phyloP scores from a whole-genome alignment of 2,329 filamentous ascomycete genomes.

The Alternaria solani region DNA sequence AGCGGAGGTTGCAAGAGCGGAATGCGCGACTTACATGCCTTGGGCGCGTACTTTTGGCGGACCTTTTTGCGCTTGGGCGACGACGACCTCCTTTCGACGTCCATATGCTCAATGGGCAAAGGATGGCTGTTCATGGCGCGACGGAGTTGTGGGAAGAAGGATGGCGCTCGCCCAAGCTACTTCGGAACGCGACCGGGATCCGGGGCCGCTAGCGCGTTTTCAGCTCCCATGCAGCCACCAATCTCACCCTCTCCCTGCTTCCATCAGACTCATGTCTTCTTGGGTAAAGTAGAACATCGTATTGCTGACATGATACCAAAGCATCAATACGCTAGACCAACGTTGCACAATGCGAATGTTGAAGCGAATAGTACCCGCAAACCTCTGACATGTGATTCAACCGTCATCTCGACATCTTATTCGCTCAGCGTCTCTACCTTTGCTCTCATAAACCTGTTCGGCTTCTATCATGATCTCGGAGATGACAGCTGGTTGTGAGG shows the following conservation, averaged over 20 bases:
- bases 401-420: not conserved
- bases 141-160: slow-evolving; percentile 24
- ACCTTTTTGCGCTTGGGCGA: slow-evolving; percentile 49
- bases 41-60: slow-evolving; percentile 47
- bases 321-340: fast-evolving
- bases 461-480: too few species aligned
- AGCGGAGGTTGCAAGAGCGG: not conserved
- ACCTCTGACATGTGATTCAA: not conserved
- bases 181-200: slow-evolving; percentile 31
- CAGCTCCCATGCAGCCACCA: not conserved
- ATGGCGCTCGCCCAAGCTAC: slow-evolving; percentile 15
- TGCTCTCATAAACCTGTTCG: not conserved
- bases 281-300: not conserved
- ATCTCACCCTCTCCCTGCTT: not conserved
- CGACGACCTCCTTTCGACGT: slow-evolving; percentile 31
- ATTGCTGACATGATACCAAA: not conserved
- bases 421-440: not conserved
- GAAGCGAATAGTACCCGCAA: not conserved
- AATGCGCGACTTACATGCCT: slow-evolving; percentile 42
- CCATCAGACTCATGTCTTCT: not conserved
- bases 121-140: slow-evolving; percentile 37
- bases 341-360: not conserved
- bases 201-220: slow-evolving; percentile 4
- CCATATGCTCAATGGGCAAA: slow-evolving; percentile 24
- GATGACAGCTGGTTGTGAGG: too few species aligned